These are phyloP conservation scores for Allantophomopsis lycopodina DNA, from an alignment of 2,329 filamentous ascomycete genomes.

Conservation along the genomic window DNA sequence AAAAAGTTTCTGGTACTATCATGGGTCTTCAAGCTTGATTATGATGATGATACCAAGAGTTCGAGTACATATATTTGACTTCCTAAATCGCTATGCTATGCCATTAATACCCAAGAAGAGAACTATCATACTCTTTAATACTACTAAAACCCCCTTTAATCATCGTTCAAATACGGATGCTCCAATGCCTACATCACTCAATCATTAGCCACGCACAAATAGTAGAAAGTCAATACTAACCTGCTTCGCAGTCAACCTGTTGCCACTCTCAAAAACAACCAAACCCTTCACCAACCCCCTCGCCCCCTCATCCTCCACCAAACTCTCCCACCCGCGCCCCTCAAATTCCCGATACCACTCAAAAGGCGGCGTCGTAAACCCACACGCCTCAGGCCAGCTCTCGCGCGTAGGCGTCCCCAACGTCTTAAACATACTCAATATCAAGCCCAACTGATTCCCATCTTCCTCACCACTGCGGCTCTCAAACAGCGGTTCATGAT, in stretches of 20 bases:
- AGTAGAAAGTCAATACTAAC: constrained; percentile 13
- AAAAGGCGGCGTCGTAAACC: constrained; percentile 66
- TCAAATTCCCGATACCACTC: constrained; percentile 76
- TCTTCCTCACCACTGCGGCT: constrained; percentile 60
- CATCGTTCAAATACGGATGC: background rate
- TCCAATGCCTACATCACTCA: background rate
- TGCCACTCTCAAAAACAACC: constrained; percentile 58
- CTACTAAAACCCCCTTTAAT: too few species aligned
- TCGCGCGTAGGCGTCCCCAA: constrained; percentile 73
- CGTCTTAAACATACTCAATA: constrained; percentile 84
- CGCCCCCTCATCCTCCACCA: constrained; percentile 39
- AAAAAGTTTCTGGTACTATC: too few species aligned
- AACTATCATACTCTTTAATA: too few species aligned
- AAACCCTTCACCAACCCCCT: constrained; percentile 43
- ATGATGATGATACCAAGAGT: too few species aligned
- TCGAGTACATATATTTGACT: too few species aligned
- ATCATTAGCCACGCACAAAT: background rate
- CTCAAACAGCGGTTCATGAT: constrained; percentile 60
- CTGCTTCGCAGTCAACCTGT: constrained; percentile 52
- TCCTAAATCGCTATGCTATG: too few species aligned
- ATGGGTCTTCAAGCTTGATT: too few species aligned
- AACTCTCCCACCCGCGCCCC: constrained; percentile 48
- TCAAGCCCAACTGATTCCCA: constrained; percentile 81
- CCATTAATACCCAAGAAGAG: too few species aligned
- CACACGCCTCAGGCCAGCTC: constrained; percentile 67